Percentiles rank a stretch among this genome's conserved stretches.
Evolutionary conservation across 768 basidiomycete species (phyloP).

Genomic region (Lactarius hengduanensis): DNA sequence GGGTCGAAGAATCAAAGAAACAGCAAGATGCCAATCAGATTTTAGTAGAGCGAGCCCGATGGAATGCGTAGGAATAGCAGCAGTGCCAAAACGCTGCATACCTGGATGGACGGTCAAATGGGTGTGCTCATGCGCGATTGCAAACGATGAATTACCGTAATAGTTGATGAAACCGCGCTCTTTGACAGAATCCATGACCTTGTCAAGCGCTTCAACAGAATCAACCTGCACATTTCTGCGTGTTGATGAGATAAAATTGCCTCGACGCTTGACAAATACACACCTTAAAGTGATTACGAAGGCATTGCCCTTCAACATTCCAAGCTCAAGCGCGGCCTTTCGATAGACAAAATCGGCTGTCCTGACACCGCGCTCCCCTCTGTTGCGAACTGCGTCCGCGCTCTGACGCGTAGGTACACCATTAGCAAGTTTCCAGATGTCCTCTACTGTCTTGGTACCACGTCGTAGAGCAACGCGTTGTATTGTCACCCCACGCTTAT

Average conservation of each 20-base stretch:
- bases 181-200: conserved; percentile 75
- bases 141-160: conserved; percentile 58
- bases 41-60: conserved; percentile 89
- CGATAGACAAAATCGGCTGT: conserved; percentile 87
- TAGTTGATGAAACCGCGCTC: conserved; percentile 95
- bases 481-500: conserved; percentile 95
- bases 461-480: conserved; percentile 85
- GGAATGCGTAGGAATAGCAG: conserved; percentile 90
- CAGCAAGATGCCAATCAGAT: conserved; percentile 87
- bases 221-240: conserved; percentile 82
- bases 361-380: conserved; percentile 88
- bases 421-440: conserved; percentile 84
- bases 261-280: conserved; percentile 26
- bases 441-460: conserved; percentile 71
- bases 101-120: conserved; percentile 44
- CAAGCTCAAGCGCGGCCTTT: conserved; percentile 80
- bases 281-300: conserved; percentile 94
- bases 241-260: conserved; percentile 12
- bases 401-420: conserved; percentile 58
- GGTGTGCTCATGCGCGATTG: background rate
- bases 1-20: conserved; percentile 75
- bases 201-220: conserved; percentile 67
- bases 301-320: conserved; percentile 94
- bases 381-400: conserved; percentile 53
- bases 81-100: conserved; percentile 99